Evolutionary conservation across 257 asterid species (phyloP).

Genomic region (Asclepias syriaca): DNA sequence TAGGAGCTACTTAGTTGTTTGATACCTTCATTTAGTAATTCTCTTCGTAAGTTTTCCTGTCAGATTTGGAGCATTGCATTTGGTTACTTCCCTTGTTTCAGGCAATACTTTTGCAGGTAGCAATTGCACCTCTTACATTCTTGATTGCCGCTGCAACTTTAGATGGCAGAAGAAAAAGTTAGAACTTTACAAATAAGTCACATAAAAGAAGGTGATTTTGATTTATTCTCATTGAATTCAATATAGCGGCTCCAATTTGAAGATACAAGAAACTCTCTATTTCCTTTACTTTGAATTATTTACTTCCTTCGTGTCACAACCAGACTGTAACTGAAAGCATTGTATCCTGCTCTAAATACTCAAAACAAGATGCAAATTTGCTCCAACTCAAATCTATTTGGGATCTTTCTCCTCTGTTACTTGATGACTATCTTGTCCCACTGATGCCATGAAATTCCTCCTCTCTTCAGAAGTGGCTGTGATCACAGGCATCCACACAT

Average conservation of each 20-base stretch:
- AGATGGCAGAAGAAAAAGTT: background rate
- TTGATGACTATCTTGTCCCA: slow-evolving; percentile 38
- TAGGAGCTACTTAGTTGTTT: background rate
- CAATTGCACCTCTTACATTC: background rate
- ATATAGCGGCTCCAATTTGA: background rate
- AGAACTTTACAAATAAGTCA: no score
- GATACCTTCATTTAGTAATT: background rate
- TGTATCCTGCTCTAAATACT: background rate
- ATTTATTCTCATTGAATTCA: background rate
- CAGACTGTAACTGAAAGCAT: background rate
- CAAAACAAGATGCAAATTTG: background rate
- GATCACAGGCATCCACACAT: slow-evolving; percentile 91
- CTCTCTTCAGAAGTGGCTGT: slow-evolving; percentile 86
- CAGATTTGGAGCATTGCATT: background rate
- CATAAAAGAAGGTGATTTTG: background rate
- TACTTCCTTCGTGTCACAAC: background rate
- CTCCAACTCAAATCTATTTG: slow-evolving; percentile 7
- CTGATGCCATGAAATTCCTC: slow-evolving; percentile 41
- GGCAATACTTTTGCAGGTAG: background rate
- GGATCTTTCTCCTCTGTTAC: slow-evolving; percentile 35
- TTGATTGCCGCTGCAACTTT: background rate
- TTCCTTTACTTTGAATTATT: background rate
- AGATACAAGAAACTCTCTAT: background rate
- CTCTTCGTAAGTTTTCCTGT: no score
- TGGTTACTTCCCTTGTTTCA: background rate